phyloP scores from a whole-genome alignment of 352 stramenopile genomes.

The Pythium brassicae region DNA sequence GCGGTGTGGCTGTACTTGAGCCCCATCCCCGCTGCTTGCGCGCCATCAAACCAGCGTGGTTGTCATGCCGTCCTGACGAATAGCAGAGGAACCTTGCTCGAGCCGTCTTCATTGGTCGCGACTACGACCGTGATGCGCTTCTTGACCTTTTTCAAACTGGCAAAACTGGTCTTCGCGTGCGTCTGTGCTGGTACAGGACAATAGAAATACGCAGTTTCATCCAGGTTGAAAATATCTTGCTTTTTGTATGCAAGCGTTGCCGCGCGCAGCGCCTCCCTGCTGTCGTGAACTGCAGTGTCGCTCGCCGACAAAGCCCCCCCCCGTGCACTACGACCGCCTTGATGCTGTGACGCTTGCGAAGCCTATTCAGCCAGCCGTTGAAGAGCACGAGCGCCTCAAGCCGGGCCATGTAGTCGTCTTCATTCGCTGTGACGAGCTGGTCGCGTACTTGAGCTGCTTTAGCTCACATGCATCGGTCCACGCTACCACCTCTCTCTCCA shows the following conservation, averaged over 20 bases:
- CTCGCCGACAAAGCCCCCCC: constrained; percentile 1
- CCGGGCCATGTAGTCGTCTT: background rate
- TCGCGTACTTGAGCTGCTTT: background rate
- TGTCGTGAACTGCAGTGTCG: background rate
- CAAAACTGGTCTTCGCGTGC: no score
- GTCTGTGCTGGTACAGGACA: background rate
- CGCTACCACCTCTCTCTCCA: no score
- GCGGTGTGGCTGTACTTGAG: no score
- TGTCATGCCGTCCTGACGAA: no score
- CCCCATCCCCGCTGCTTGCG: no score
- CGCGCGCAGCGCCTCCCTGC: background rate
- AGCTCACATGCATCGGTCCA: constrained; percentile 1
- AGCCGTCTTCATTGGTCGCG: background rate
- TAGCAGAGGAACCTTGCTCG: no score
- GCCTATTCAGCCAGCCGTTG: constrained; percentile 4
- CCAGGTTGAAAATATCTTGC: constrained; percentile 11
- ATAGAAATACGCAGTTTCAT: constrained; percentile 8
- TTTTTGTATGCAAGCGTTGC: constrained; percentile 2
- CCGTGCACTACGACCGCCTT: background rate
- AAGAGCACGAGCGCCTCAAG: constrained; percentile 1
- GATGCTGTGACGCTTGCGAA: background rate
- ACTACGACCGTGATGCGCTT: background rate
- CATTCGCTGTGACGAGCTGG: background rate
- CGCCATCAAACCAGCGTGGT: no score
- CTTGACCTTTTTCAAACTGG: background rate